Evolutionary conservation across 106 monocot genomes (phyloP).

Genomic region (Phalaenopsis equestris): DNA sequence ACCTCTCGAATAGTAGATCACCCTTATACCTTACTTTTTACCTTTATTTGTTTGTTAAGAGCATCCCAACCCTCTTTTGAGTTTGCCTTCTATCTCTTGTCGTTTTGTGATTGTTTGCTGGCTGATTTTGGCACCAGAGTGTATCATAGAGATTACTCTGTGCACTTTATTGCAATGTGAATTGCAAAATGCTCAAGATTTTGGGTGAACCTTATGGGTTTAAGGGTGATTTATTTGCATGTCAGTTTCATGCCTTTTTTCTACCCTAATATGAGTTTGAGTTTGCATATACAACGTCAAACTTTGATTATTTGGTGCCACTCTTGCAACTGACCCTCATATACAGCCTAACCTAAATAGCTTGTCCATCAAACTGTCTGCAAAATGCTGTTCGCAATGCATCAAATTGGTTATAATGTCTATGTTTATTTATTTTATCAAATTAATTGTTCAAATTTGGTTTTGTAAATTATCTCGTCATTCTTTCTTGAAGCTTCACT

Average conservation of each 20-base stretch:
- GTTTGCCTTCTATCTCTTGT: too few species aligned
- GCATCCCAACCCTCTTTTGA: too few species aligned
- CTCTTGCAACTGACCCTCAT: background rate
- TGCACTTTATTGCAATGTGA: too few species aligned
- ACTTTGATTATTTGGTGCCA: background rate
- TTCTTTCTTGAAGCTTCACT: constrained; percentile 49
- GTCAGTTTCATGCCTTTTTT: background rate
- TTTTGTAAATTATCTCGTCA: background rate
- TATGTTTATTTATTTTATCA: background rate
- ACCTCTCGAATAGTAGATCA: too few species aligned
- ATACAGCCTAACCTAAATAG: background rate
- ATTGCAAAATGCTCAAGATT: background rate
- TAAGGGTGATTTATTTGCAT: background rate
- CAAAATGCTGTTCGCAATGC: background rate
- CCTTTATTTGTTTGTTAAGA: too few species aligned
- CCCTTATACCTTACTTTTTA: too few species aligned
- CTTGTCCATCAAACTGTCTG: background rate
- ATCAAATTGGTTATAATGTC: background rate
- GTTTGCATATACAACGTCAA: too few species aligned
- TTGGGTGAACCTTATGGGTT: background rate
- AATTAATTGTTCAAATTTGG: background rate
- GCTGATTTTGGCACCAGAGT: too few species aligned
- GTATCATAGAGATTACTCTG: background rate
- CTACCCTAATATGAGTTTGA: background rate
- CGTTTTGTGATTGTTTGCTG: too few species aligned